A percentile compares a stretch with the other conserved stretches of the same genome.
phyloP scores from a whole-genome alignment of 768 basidiomycete species.

The Chalciporus pseudorubinellus region DNA sequence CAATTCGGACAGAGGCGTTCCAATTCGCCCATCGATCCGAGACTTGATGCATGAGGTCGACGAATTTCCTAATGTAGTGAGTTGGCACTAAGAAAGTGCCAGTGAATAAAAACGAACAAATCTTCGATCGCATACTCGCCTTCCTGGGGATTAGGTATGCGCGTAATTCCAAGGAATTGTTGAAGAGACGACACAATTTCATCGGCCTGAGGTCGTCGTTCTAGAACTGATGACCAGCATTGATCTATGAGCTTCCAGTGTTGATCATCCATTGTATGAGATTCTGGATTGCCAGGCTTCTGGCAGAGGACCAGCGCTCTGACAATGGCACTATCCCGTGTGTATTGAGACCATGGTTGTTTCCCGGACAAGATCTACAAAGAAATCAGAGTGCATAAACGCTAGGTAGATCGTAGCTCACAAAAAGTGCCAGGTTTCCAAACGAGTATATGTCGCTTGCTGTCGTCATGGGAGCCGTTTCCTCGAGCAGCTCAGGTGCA shows the following conservation, averaged over 20 bases:
- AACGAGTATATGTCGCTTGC: no score
- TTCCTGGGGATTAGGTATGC: neutral
- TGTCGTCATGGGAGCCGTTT: no score
- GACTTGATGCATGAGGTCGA: constrained; percentile 25
- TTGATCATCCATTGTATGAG: constrained; percentile 1
- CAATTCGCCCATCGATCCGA: constrained; percentile 34
- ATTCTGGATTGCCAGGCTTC: neutral
- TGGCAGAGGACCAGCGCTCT: neutral
- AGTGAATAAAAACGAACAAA: no score
- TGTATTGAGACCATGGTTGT: constrained; percentile 4
- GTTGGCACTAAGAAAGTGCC: neutral
- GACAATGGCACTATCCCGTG: no score
- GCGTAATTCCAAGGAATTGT: neutral
- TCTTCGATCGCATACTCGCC: no score
- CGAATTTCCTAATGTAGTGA: constrained; percentile 25
- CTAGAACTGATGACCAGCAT: constrained; percentile 2
- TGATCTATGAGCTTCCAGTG: constrained; percentile 6
- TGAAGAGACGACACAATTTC: neutral
- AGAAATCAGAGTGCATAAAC: no score
- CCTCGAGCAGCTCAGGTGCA: no score
- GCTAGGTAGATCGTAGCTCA: no score
- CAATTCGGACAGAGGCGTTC: constrained; percentile 31
- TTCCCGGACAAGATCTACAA: no score
- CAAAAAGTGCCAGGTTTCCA: no score
- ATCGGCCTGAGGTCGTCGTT: neutral